Evolutionary conservation across 495 filamentous ascomycete species (phyloP), one percentile per base, ranked within the genome.

Genomic region (Chaetomidium leptoderma): DNA sequence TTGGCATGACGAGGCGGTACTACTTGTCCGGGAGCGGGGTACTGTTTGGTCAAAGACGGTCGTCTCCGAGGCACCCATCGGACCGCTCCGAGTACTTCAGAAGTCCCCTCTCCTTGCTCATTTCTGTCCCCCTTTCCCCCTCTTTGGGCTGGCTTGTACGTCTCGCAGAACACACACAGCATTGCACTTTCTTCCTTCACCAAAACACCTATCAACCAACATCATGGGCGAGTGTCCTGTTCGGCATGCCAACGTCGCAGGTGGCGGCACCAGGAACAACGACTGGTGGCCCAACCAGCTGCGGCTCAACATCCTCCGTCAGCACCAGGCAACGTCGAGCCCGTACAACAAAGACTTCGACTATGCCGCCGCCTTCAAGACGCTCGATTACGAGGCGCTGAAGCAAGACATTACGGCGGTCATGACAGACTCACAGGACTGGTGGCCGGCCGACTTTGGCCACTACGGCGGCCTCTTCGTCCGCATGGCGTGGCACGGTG

Each of bases 381-480:
- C 67, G 61, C 74, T 89, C 24, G 86, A 89, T 74, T 88, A 88
- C 67, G 74, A 78, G 55, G 85, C 70, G 30, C 73, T 89, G 63
- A 88, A 89, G 85, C 81, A 86, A 66, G 86, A 89, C 63, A 69
- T 89, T 3, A 55, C 72, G 24, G 74, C 72, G 33, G 64, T 89
- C 63, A 87, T 88, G 84, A 89, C 85, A 44, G 83, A 87, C 68
- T 89, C 86, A 26, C 81, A 89, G 73, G 82, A 86, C 27, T 88
- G 79, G 78, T 89, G 86, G 86, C 86, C 86, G 10, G 86, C 86
- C 19, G 86, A 89, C 70, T 87, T 87, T 66, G 86, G 86, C 37
- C 85, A 88, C 75, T 89, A 89, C 60, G 86, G 86, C 57, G 86
- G 86, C 68, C 78, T 89, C 48, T 88, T 89, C 68, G 75, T 89